These are phyloP conservation scores for Backusella australiensis DNA, from an alignment of 192 early-diverging fungal species.

Conservation along the genomic window DNA sequence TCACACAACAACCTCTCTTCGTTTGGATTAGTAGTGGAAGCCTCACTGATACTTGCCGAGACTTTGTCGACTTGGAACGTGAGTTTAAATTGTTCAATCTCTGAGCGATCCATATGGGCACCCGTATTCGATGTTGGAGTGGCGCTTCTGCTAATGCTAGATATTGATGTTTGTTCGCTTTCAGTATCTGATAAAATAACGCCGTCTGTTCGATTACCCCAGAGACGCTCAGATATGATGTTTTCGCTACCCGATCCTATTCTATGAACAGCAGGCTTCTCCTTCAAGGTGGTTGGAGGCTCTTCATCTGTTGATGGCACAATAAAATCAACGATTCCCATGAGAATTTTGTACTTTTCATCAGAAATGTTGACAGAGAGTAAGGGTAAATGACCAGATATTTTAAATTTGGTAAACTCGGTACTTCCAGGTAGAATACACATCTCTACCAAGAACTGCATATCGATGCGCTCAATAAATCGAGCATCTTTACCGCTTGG, in stretches of 20 bases:
- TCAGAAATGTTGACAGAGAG: constrained; percentile 79
- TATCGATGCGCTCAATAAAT: constrained; percentile 71
- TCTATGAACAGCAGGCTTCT: not conserved
- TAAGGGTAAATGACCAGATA: constrained; percentile 67
- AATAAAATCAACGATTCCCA: constrained; percentile 70
- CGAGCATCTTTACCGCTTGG: constrained; percentile 39
- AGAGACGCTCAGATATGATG: not conserved
- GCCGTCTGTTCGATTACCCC: not conserved
- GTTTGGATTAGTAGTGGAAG: constrained; percentile 36
- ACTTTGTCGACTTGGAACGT: constrained; percentile 67
- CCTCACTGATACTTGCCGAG: constrained; percentile 59
- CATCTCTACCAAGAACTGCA: constrained; percentile 64
- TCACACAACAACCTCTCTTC: constrained; percentile 59
- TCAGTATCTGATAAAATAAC: constrained; percentile 7
- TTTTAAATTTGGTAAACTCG: constrained; percentile 63
- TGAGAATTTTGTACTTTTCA: constrained; percentile 79
- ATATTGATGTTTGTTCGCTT: not conserved
- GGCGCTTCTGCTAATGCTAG: not conserved
- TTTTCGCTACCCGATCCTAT: not conserved
- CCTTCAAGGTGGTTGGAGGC: not conserved
- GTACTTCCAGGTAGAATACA: constrained; percentile 72
- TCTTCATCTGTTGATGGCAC: constrained; percentile 25
- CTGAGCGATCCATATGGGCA: not conserved
- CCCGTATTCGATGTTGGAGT: not conserved
- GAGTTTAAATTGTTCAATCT: constrained; percentile 38